Conservation (phyloP, 1,139 yeast genomes). For the Kurtzmaniella natalensis region DNA sequence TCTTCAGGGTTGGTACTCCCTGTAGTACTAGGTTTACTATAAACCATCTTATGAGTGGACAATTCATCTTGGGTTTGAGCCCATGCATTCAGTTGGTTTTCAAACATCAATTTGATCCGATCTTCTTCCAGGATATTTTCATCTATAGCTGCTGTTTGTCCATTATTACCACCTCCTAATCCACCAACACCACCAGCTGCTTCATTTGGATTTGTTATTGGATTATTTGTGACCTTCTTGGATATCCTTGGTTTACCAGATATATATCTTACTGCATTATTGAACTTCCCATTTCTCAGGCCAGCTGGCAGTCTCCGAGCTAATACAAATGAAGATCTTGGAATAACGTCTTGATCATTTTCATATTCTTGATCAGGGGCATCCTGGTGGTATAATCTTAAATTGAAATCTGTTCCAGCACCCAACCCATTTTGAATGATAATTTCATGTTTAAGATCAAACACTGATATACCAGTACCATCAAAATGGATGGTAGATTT, state of each 20-base stretch:
- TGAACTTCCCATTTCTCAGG: slow-evolving; percentile 54
- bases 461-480: slow-evolving; percentile 94
- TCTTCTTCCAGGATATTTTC: slow-evolving; percentile 74
- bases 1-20: slow-evolving; percentile 45
- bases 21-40: slow-evolving; percentile 34
- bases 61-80: slow-evolving; percentile 87
- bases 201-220: slow-evolving; percentile 13
- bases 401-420: slow-evolving; percentile 79
- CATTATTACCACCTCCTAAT: slow-evolving; percentile 13
- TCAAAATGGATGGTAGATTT: slow-evolving; percentile 82
- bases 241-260: slow-evolving; percentile 72
- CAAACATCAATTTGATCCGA: slow-evolving; percentile 83
- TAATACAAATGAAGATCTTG: slow-evolving; percentile 79
- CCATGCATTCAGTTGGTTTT: slow-evolving; percentile 92
- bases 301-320: slow-evolving; percentile 76
- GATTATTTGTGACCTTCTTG: slow-evolving; percentile 28
- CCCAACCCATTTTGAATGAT: slow-evolving; percentile 77
- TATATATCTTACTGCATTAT: slow-evolving; percentile 75
- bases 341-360: slow-evolving; percentile 84
- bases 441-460: slow-evolving; percentile 89
- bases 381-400: slow-evolving; percentile 55
- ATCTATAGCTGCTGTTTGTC: slow-evolving; percentile 20
- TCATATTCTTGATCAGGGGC: slow-evolving; percentile 82
- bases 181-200: slow-evolving; percentile 15
- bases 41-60: slow-evolving; percentile 70